Base-by-base conservation (phyloP, 129 eudicot genomes). In the Heracleum sosnowskyi region DNA sequence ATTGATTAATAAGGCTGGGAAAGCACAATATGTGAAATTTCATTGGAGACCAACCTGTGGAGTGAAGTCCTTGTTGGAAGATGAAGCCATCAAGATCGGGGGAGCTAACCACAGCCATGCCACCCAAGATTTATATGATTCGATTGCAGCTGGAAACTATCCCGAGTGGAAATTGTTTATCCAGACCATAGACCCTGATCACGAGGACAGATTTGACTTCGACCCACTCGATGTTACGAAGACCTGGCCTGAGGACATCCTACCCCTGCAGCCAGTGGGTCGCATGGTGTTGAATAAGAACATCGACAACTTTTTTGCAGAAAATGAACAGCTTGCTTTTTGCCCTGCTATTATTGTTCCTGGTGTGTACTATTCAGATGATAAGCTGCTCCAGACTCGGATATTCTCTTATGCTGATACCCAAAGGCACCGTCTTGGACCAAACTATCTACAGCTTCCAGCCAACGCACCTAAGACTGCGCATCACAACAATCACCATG, bases 1-100 rank as follows among this genome's bases (percentile, higher is more conserved):
- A 1, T 78, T 91, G 11, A 81, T 91, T 53, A 91, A 91, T 83
- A 91, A 87, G 74, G 87, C 90, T 7, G 97, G 97, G 41, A 91
- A 91, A 81, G 90, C 84, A 45, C 84, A 86, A 57, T 91, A 89
- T 51, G 93, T 91, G 77, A 89, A 91, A 71, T 91, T 91, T 81
- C 97, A 91, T 85, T 91, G 97, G 97, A 89, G 86, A 77, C 97
- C 97, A 1, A 91, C 93, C 0, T 91, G 93, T 73, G 97, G 93
- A 29, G 93, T 88, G 34, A 91, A 89, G 75, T 80, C 85, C 45
- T 68, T 91, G 70, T 78, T 86, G 79, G 93, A 87, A 37, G 97
- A 91, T 2, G 93, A 89, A 80, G 91, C 90, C 18, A 79, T 87
- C 29, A 87, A 85, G 74, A 75, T 91, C 26, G 97, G 93, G 31